These are phyloP conservation scores for Crucibulum laeve DNA, from an alignment of 768 basidiomycete species.

Conservation along the genomic window DNA sequence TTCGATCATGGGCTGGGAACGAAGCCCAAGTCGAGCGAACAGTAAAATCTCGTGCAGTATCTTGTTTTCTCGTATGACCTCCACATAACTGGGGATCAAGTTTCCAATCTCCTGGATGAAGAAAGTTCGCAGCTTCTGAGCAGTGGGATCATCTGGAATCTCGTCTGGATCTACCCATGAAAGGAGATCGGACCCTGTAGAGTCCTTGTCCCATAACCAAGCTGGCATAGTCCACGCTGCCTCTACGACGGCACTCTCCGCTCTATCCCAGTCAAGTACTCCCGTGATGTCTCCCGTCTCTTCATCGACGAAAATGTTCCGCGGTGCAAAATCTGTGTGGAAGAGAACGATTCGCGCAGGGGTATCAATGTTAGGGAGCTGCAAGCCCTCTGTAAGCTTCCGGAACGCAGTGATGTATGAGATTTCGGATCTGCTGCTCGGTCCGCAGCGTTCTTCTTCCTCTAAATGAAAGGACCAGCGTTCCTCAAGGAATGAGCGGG, in stretches of 20 bases:
- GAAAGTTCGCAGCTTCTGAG: not conserved
- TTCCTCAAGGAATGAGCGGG: not conserved
- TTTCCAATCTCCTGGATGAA: constrained; percentile 1
- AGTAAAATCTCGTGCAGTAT: constrained; percentile 1
- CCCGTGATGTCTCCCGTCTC: not conserved
- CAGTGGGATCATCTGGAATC: not conserved
- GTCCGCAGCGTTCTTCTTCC: not conserved
- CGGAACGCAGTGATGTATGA: not conserved
- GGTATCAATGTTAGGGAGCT: not conserved
- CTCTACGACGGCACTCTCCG: not conserved
- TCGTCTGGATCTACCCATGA: not conserved
- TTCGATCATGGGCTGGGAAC: not conserved
- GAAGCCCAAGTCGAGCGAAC: not conserved
- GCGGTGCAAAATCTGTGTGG: not conserved
- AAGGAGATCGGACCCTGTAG: not conserved
- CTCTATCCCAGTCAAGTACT: constrained; percentile 1
- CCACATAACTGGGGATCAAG: not conserved
- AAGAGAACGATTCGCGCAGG: constrained; percentile 1
- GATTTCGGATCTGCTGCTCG: not conserved
- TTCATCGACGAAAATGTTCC: not conserved
- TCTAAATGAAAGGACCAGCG: not conserved
- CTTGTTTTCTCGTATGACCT: not conserved
- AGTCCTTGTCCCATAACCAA: not conserved
- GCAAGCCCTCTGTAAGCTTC: not conserved
- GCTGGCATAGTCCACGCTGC: not conserved